phyloP scores from a whole-genome alignment of 129 eudicot genomes.

The Scalesia atractyloides region DNA sequence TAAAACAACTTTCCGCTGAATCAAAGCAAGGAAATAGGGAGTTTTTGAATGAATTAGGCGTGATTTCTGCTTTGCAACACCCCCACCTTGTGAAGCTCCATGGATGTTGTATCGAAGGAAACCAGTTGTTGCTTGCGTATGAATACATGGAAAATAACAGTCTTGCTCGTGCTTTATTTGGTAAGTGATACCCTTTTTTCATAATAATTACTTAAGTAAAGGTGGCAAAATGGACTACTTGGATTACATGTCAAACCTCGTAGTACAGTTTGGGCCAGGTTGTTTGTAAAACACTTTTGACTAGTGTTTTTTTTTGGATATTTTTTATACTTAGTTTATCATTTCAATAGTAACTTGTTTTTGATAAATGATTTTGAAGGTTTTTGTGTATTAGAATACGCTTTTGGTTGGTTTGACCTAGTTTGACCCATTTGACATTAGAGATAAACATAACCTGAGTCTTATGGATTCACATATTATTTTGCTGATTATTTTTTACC shows the following conservation, averaged over 20 bases:
- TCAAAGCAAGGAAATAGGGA: slow-evolving; percentile 84
- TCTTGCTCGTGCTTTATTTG: slow-evolving; percentile 76
- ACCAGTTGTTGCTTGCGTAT: slow-evolving; percentile 61
- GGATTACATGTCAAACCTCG: too few relatives aligned
- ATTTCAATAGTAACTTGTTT: not conserved
- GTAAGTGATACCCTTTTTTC: slow-evolving; percentile 26
- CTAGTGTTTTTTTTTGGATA: not conserved
- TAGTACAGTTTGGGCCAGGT: not conserved
- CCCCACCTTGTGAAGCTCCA: slow-evolving; percentile 68
- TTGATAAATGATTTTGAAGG: not conserved
- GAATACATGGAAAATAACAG: slow-evolving; percentile 85
- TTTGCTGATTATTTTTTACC: slow-evolving; percentile 10
- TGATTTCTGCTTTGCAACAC: slow-evolving; percentile 76
- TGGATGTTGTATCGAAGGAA: slow-evolving; percentile 76
- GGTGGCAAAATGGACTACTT: slow-evolving; percentile 8
- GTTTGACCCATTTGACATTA: too few relatives aligned
- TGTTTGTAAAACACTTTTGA: not conserved
- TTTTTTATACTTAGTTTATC: not conserved
- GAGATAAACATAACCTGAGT: not conserved
- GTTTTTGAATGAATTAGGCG: slow-evolving; percentile 73
- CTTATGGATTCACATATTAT: not conserved
- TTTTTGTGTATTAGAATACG: not conserved
- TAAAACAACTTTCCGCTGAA: slow-evolving; percentile 36
- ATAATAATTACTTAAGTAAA: not conserved
- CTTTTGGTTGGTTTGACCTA: not conserved